phyloP scores from a whole-genome alignment of 805 yeast species.

The Candida ovalis region DNA sequence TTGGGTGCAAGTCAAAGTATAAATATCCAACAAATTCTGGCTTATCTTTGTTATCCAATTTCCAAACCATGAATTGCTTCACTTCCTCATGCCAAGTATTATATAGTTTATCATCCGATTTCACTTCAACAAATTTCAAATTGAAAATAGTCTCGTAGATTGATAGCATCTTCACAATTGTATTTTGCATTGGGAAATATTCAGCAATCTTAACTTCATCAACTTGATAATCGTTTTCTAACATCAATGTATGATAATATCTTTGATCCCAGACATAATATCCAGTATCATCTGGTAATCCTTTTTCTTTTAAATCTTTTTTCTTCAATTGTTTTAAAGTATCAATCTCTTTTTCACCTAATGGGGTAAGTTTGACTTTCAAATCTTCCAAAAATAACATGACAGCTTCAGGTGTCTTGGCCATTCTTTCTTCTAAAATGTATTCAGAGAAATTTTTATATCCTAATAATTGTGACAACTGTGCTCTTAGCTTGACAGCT shows the following conservation, averaged over 20 bases:
- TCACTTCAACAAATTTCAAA: conserved; percentile 57
- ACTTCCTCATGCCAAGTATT: conserved; percentile 79
- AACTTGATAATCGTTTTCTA: conserved; percentile 67
- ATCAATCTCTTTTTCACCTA: conserved; percentile 53
- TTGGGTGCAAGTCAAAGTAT: conserved; percentile 78
- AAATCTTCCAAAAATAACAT: conserved; percentile 60
- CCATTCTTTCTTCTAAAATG: conserved; percentile 76
- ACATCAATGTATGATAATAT: conserved; percentile 59
- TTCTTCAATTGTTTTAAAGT: conserved; percentile 49
- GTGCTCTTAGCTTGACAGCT: conserved; percentile 58
- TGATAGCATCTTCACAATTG: conserved; percentile 64
- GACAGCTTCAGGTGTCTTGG: conserved; percentile 62
- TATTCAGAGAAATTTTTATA: conserved; percentile 67
- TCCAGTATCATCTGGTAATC: conserved; percentile 37
- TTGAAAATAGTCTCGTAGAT: conserved; percentile 69
- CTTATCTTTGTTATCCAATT: conserved; percentile 42
- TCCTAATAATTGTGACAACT: conserved; percentile 61
- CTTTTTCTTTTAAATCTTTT: conserved; percentile 44
- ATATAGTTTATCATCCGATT: conserved; percentile 30
- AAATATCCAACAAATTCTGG: conserved; percentile 74
- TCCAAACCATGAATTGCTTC: conserved; percentile 68
- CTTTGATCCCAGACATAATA: conserved; percentile 72
- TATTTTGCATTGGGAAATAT: conserved; percentile 70
- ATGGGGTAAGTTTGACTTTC: conserved; percentile 51
- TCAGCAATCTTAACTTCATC: conserved; percentile 71